phyloP scores from a whole-genome alignment of 2,329 filamentous ascomycete genomes.

The Ophiocordyceps sinensis region DNA sequence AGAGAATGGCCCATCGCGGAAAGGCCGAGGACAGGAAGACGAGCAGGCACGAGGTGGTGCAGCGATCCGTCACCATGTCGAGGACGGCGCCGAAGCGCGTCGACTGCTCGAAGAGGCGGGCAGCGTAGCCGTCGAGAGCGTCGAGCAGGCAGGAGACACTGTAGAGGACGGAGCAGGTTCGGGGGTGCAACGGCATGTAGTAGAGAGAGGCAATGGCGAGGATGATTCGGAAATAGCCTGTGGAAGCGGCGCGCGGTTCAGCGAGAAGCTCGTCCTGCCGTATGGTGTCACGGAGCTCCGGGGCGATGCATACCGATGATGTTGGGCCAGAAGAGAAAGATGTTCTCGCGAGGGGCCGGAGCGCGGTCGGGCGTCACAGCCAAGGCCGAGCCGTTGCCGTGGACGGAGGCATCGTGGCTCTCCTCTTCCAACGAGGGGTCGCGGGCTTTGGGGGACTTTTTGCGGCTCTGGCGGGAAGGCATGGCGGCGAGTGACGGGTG shows the following conservation, averaged over 20 bases:
- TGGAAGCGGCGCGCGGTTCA: constrained; percentile 1
- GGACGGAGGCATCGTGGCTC: constrained; percentile 16
- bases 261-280: constrained; percentile 3
- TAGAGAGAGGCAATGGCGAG: constrained; percentile 84
- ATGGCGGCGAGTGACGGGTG: constrained; percentile 13
- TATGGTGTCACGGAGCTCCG: not conserved
- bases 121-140: constrained; percentile 88
- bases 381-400: constrained; percentile 30
- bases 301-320: constrained; percentile 49
- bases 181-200: constrained; percentile 98
- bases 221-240: constrained; percentile 65
- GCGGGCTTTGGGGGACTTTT: constrained; percentile 21
- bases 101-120: constrained; percentile 65
- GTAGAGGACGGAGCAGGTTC: constrained; percentile 84
- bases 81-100: constrained; percentile 93
- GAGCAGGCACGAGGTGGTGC: constrained; percentile 86
- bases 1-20: constrained; percentile 83
- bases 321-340: constrained; percentile 72
- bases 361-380: constrained; percentile 14
- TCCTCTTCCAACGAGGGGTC: constrained; percentile 16
- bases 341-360: constrained; percentile 45
- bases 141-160: constrained; percentile 90
- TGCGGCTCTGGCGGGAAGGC: constrained; percentile 23
- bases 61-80: constrained; percentile 98
- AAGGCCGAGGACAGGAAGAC: constrained; percentile 93